Conservation (phyloP, 2,329 filamentous ascomycete species). For the Arthroderma sp. region DNA sequence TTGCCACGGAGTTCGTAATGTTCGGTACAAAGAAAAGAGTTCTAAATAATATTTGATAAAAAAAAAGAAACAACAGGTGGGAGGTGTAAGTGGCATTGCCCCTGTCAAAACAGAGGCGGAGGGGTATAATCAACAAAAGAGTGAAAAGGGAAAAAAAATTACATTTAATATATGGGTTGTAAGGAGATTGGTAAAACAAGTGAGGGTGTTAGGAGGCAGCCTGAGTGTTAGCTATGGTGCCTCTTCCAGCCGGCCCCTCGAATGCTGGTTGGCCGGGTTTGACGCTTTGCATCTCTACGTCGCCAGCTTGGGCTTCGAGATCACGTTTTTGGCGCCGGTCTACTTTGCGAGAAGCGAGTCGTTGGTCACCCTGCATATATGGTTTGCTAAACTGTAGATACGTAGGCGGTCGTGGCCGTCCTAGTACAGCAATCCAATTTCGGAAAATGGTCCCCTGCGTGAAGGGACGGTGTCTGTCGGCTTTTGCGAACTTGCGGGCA, state of each 20-base stretch:
- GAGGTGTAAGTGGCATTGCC: too few relatives aligned
- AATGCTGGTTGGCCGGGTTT: conserved; percentile 3
- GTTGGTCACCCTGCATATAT: conserved; percentile 71
- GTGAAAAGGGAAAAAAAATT: too few relatives aligned
- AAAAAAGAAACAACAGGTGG: not conserved
- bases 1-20: too few relatives aligned
- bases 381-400: conserved; percentile 75
- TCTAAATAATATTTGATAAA: not conserved
- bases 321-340: conserved; percentile 37
- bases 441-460: conserved; percentile 60
- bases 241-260: conserved; percentile 6
- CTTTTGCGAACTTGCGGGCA: conserved; percentile 85
- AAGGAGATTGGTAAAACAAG: not conserved
- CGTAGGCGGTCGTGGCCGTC: conserved; percentile 70
- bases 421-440: conserved; percentile 73
- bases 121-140: too few relatives aligned
- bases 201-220: conserved; percentile 2
- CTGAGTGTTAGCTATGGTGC: conserved; percentile 1
- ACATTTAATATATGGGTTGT: too few relatives aligned
- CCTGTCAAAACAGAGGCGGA: too few relatives aligned
- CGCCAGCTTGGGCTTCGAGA: conserved; percentile 40
- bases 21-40: too few relatives aligned
- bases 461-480: conserved; percentile 82
- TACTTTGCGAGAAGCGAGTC: conserved; percentile 52
- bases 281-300: conserved; percentile 62